phyloP scores from a whole-genome alignment of 805 yeast species.

The Torulaspora maleeae region DNA sequence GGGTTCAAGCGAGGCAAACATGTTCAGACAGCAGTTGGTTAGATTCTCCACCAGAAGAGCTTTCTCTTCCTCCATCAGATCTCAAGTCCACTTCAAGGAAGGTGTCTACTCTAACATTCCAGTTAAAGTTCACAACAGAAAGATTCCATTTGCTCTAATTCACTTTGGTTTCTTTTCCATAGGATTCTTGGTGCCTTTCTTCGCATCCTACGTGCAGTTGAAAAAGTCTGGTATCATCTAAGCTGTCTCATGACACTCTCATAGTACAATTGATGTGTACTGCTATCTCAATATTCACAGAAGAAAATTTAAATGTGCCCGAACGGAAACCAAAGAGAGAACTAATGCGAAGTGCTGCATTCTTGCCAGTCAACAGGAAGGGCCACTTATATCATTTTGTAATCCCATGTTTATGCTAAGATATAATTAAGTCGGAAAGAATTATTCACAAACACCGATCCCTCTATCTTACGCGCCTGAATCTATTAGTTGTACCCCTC shows the following conservation, averaged over 20 bases:
- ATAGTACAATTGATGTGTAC: neutral
- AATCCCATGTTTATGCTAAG: constrained; percentile 8
- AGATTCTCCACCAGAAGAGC: constrained; percentile 40
- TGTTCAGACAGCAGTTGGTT: constrained; percentile 35
- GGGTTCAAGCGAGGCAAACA: constrained; percentile 12
- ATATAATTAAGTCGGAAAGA: constrained; percentile 6
- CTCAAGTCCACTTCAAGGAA: constrained; percentile 53
- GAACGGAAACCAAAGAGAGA: neutral
- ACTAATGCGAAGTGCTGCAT: neutral
- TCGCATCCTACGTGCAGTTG: constrained; percentile 73
- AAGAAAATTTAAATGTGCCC: constrained; percentile 1
- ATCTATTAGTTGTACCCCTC: constrained; percentile 8
- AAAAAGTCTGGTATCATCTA: constrained; percentile 67
- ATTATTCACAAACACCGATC: neutral
- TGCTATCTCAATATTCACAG: constrained; percentile 7
- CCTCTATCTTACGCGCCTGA: constrained; percentile 8
- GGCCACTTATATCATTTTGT: constrained; percentile 10
- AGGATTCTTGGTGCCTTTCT: constrained; percentile 73
- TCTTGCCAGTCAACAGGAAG: neutral
- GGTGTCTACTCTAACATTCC: constrained; percentile 93
- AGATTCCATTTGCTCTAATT: constrained; percentile 77
- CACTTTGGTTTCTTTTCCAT: constrained; percentile 75
- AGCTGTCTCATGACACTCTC: constrained; percentile 2
- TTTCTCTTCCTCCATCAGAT: constrained; percentile 47
- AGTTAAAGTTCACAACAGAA: constrained; percentile 89